A percentile compares a stretch with the other conserved stretches of the same genome.
phyloP scores from a whole-genome alignment of 768 basidiomycete genomes.

The Daedalea quercina region DNA sequence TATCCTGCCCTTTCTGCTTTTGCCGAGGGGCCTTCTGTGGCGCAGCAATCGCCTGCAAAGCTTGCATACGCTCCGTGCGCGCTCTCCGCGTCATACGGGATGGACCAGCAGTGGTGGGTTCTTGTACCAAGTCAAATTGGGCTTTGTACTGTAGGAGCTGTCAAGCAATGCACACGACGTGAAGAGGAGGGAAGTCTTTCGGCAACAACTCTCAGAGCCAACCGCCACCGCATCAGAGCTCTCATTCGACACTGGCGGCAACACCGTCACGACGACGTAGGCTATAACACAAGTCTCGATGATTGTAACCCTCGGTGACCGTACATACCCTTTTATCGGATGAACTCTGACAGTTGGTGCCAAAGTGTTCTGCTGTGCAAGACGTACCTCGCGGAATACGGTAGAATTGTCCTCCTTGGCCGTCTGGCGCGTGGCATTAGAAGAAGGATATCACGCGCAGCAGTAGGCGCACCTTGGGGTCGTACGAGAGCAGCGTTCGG shows the following conservation, averaged over 20 bases:
- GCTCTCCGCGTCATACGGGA: conserved; percentile 57
- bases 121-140: conserved; percentile 53
- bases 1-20: not conserved
- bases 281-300: no score
- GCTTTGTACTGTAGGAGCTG: conserved; percentile 45
- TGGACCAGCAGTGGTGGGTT: conserved; percentile 36
- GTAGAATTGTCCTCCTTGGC: conserved; percentile 67
- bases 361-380: no score
- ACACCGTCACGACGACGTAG: no score
- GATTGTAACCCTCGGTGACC: no score
- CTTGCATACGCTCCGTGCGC: conserved; percentile 46
- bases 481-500: conserved; percentile 65
- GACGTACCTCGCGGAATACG: conserved; percentile 64
- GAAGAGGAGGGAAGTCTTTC: no score
- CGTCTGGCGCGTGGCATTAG: conserved; percentile 31
- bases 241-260: no score
- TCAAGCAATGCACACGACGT: not conserved
- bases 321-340: no score
- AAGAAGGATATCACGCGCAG: not conserved
- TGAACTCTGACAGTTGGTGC: no score
- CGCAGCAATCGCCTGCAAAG: conserved; percentile 21
- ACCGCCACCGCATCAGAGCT: no score
- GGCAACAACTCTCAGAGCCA: no score
- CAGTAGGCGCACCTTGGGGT: conserved; percentile 55
- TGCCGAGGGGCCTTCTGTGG: not conserved